Conservation (phyloP, 78 protist genomes). For the Cavenderia fasciculata region DNA sequence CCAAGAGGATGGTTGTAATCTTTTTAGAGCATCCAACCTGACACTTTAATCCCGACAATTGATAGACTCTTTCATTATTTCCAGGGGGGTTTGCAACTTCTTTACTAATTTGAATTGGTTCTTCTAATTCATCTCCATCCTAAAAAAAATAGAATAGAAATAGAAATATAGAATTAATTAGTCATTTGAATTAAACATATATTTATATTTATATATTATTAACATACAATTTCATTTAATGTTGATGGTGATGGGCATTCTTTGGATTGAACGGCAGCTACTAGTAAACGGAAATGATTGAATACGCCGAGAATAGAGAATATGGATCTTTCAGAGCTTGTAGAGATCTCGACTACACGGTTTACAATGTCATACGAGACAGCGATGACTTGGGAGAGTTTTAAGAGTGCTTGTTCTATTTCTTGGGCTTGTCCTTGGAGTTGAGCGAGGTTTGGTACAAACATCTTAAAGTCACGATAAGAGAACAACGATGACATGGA, state of each 20-base stretch:
- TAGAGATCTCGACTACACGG: conserved; percentile 17
- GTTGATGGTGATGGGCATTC: conserved; percentile 51
- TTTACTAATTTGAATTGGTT: not conserved
- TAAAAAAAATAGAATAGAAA: not conserved
- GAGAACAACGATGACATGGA: not conserved
- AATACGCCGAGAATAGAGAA: conserved; percentile 25
- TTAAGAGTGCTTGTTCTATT: too few species aligned
- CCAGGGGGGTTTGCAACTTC: not conserved
- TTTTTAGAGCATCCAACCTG: conserved; percentile 59
- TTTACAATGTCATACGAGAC: not conserved
- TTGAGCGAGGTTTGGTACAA: conserved; percentile 7
- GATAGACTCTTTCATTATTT: not conserved
- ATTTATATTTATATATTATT: not conserved
- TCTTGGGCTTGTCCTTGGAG: too few species aligned
- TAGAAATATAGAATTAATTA: not conserved
- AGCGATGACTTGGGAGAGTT: too few species aligned
- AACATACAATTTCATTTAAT: not conserved
- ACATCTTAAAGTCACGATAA: conserved; percentile 10
- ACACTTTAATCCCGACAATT: conserved; percentile 57
- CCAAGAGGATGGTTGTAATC: conserved; percentile 12
- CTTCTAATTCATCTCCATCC: conserved; percentile 5
- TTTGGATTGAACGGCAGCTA: conserved; percentile 57
- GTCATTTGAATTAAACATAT: not conserved
- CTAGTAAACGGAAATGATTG: not conserved
- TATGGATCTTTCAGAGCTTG: conserved; percentile 1